These are phyloP conservation scores for Draba incana DNA, from an alignment of 345 rosid genomes.

Conservation along the genomic window DNA sequence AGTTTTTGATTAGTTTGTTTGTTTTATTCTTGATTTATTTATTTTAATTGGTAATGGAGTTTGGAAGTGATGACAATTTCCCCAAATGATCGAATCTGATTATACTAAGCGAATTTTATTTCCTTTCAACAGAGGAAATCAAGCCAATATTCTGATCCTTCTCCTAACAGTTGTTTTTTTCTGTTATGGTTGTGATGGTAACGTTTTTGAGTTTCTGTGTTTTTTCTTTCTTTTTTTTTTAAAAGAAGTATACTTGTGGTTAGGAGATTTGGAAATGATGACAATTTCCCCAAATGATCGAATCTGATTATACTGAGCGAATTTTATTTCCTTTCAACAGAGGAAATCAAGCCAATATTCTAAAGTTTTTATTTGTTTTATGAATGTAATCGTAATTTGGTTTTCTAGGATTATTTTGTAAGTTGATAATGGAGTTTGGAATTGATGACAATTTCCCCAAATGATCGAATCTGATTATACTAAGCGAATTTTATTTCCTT, in stretches of 20 bases:
- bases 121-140: slow-evolving; percentile 35
- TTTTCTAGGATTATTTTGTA: too few species aligned
- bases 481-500: slow-evolving; percentile 34
- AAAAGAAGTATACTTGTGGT: too few species aligned
- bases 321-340: slow-evolving; percentile 27
- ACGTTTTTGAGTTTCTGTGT: too few species aligned
- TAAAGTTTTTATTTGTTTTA: neutral
- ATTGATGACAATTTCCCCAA: too few species aligned
- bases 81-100: slow-evolving; percentile 32
- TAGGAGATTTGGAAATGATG: slow-evolving; percentile 45
- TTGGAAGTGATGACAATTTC: too few species aligned
- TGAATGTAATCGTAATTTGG: too few species aligned
- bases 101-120: slow-evolving; percentile 32
- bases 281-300: slow-evolving; percentile 47
- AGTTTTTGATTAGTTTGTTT: neutral
- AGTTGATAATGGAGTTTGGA: too few species aligned
- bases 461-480: slow-evolving; percentile 36
- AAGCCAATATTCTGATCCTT: slow-evolving; percentile 43
- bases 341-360: slow-evolving; percentile 41
- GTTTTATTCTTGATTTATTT: neutral
- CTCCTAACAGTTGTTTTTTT: neutral
- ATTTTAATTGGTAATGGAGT: neutral
- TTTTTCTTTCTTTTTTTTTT: too few species aligned
- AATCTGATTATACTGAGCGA: slow-evolving; percentile 42
- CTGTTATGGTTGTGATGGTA: too few species aligned